Percentiles rank a stretch among this genome's conserved stretches.
Conservation (phyloP, 768 basidiomycete species). For the Termitomyces sp. region DNA sequence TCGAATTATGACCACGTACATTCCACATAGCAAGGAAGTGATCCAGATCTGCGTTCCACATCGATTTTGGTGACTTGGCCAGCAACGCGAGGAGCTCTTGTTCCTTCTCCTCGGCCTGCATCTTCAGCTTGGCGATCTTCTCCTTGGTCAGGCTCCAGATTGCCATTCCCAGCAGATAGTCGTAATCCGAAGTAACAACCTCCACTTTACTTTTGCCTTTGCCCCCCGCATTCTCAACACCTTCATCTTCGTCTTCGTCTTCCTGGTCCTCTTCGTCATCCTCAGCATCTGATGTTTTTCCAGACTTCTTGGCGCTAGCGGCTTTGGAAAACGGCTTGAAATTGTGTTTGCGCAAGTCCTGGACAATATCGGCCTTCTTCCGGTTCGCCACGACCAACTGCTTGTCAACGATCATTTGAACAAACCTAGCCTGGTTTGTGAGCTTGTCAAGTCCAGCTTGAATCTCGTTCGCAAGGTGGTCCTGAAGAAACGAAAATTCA, state of each 20-base stretch:
- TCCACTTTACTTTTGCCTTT: conserved; percentile 16
- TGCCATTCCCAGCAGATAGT: conserved; percentile 92
- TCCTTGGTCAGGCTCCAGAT: conserved; percentile 94
- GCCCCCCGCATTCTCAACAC: conserved; percentile 21
- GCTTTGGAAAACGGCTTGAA: conserved; percentile 93
- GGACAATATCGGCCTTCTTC: conserved; percentile 82
- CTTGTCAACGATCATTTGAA: conserved; percentile 91
- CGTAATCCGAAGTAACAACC: conserved; percentile 61
- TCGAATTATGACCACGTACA: conserved; percentile 38
- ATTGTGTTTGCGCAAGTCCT: conserved; percentile 72
- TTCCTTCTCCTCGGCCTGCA: conserved; percentile 81
- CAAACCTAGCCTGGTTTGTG: conserved; percentile 93
- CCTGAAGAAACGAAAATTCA: conserved; percentile 37
- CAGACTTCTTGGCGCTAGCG: conserved; percentile 56
- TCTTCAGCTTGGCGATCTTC: conserved; percentile 84
- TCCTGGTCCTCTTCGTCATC: conserved; percentile 49
- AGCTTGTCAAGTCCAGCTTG: conserved; percentile 77
- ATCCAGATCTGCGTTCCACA: conserved; percentile 92
- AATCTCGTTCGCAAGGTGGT: conserved; percentile 77
- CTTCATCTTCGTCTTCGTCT: conserved; percentile 34
- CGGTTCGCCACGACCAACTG: conserved; percentile 79
- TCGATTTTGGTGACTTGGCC: conserved; percentile 67
- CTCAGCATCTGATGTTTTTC: conserved; percentile 55
- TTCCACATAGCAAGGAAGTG: conserved; percentile 80
- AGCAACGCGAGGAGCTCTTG: conserved; percentile 72